Conservation (phyloP, 2,329 filamentous ascomycete genomes). For the Paraconiothyrium sp. region DNA sequence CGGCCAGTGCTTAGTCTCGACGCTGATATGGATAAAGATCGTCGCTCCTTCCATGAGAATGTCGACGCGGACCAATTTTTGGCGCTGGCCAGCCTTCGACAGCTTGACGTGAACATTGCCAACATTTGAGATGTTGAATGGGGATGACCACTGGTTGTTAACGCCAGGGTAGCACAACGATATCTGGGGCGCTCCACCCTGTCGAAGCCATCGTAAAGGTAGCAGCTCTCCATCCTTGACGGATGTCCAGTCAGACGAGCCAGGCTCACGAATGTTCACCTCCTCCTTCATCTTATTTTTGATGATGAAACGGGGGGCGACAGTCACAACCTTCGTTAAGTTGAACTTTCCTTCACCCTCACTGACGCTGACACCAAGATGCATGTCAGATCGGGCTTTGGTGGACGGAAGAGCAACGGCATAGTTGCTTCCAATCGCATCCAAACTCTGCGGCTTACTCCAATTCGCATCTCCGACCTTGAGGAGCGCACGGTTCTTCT, state of each 20-base stretch:
- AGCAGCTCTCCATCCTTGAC: constrained; percentile 81
- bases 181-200: constrained; percentile 83
- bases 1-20: constrained; percentile 95
- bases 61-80: constrained; percentile 86
- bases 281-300: constrained; percentile 93
- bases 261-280: constrained; percentile 88
- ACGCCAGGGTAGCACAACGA: constrained; percentile 92
- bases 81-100: constrained; percentile 86
- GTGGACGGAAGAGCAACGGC: constrained; percentile 84
- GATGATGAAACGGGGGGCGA: constrained; percentile 90
- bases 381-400: constrained; percentile 79
- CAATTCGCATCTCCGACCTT: constrained; percentile 90
- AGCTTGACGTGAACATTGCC: constrained; percentile 94
- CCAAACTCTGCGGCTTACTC: constrained; percentile 98
- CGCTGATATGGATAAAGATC: constrained; percentile 88
- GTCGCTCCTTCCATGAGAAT: constrained; percentile 92
- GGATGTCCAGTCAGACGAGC: constrained; percentile 84
- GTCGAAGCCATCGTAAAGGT: constrained; percentile 89
- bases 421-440: constrained; percentile 92
- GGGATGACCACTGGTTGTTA: constrained; percentile 97
- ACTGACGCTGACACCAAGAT: constrained; percentile 86
- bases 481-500: constrained; percentile 87
- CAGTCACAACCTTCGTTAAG: constrained; percentile 92
- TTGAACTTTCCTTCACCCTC: constrained; percentile 98
- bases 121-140: constrained; percentile 96